These are phyloP conservation scores for Picea glauca DNA, from an alignment of 75 land plant species.

Conservation along the genomic window DNA sequence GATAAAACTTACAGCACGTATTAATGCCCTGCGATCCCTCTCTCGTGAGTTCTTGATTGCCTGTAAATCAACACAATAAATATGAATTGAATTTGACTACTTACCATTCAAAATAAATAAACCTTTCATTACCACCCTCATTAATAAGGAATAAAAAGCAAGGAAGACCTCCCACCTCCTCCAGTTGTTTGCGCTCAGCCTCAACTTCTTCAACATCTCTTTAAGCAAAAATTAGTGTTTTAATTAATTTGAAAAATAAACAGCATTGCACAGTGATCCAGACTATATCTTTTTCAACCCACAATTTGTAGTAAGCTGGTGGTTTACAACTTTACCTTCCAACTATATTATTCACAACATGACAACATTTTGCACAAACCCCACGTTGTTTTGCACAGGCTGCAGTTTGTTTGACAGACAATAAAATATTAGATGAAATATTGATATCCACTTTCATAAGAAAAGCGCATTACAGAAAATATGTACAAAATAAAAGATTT, in stretches of 20 bases:
- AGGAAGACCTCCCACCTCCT: constrained; percentile 33
- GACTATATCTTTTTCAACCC: background rate
- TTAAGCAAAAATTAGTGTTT: background rate
- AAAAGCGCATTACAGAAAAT: background rate
- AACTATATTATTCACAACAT: constrained; percentile 49
- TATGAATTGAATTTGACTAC: background rate
- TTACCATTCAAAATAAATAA: background rate
- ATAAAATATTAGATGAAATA: constrained; percentile 6
- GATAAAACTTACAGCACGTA: constrained; percentile 49
- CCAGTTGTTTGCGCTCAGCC: constrained; percentile 49
- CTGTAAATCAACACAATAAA: constrained; percentile 19
- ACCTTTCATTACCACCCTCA: background rate
- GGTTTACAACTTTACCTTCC: constrained; percentile 48
- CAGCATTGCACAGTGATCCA: background rate
- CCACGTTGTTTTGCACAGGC: constrained; percentile 72
- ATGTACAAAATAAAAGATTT: background rate
- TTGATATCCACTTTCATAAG: background rate
- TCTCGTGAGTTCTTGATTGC: constrained; percentile 70
- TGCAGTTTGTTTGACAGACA: constrained; percentile 13
- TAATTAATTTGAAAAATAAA: background rate
- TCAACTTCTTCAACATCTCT: constrained; percentile 58
- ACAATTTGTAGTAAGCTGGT: background rate
- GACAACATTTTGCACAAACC: constrained; percentile 85
- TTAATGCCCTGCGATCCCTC: constrained; percentile 56
- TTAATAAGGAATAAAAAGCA: background rate